A percentile compares a stretch with the other conserved stretches of the same genome.
phyloP scores from a whole-genome alignment of 2,329 filamentous ascomycete species.

The Fusarium anguioides region DNA sequence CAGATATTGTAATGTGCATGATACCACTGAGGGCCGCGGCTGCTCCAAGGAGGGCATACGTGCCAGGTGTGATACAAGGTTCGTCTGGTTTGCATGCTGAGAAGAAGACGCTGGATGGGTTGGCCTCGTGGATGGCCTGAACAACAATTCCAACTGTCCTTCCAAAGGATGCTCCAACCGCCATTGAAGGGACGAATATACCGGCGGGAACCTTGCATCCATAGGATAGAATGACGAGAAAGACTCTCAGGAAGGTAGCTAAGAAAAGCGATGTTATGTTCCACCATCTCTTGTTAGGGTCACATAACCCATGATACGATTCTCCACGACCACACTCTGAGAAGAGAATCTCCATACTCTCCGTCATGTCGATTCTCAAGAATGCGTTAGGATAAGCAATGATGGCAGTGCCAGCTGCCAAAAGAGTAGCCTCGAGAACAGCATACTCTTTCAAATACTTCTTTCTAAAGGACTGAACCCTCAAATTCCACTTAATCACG shows the following conservation, averaged over 20 bases:
- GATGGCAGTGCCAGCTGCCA: slow-evolving; percentile 86
- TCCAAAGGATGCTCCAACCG: slow-evolving; percentile 93
- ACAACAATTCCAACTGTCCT: slow-evolving; percentile 95
- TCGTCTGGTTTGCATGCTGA: slow-evolving; percentile 88
- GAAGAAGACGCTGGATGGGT: slow-evolving; percentile 87
- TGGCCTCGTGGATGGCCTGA: slow-evolving; percentile 85
- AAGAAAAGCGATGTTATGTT: slow-evolving; percentile 83
- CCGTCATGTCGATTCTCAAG: slow-evolving; percentile 96
- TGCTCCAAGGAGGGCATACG: slow-evolving; percentile 94
- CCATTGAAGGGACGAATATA: slow-evolving; percentile 99
- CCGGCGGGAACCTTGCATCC: slow-evolving; percentile 98
- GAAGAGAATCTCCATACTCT: slow-evolving; percentile 99
- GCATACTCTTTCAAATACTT: slow-evolving; percentile 88
- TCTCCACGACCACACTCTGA: slow-evolving; percentile 90
- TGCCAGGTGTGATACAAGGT: slow-evolving; percentile 96
- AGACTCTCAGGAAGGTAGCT: slow-evolving; percentile 82
- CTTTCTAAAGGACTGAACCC: slow-evolving; percentile 91
- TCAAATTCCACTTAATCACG: slow-evolving; percentile 97
- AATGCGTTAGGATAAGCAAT: slow-evolving; percentile 99
- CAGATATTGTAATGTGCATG: slow-evolving; percentile 97
- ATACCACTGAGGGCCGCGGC: slow-evolving; percentile 93
- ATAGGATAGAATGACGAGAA: slow-evolving; percentile 94
- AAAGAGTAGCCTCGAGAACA: slow-evolving; percentile 84
- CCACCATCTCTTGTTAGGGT: slow-evolving; percentile 76
- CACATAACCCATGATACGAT: slow-evolving; percentile 91